Percentiles rank a stretch among this genome's conserved stretches.
Conservation (phyloP, 116 monocot genomes). For the Cymodocea nodosa region DNA sequence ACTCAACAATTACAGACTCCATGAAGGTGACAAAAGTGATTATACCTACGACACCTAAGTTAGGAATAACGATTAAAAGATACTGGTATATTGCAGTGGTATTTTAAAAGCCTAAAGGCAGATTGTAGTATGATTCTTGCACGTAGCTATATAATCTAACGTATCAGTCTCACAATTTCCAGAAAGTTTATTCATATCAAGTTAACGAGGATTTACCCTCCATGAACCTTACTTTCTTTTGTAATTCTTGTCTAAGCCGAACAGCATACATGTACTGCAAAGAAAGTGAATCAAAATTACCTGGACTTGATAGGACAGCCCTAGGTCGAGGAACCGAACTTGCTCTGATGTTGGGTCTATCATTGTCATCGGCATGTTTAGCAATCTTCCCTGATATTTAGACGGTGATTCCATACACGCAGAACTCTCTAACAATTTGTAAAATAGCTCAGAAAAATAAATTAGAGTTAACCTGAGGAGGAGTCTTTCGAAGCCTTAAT, state of each 20-base stretch:
- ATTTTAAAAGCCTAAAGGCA: too few relatives aligned
- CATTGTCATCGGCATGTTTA: not conserved
- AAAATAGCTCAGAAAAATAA: not conserved
- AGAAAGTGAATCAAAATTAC: not conserved
- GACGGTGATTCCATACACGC: not conserved
- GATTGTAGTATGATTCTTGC: too few relatives aligned
- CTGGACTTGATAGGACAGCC: constrained; percentile 5
- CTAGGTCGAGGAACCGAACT: constrained; percentile 4
- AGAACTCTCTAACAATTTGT: not conserved
- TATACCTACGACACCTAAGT: too few relatives aligned
- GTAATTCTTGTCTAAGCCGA: not conserved
- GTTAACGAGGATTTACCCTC: too few relatives aligned
- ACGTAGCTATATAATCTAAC: too few relatives aligned
- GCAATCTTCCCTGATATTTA: not conserved
- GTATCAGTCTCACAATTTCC: too few relatives aligned
- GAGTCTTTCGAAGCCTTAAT: not conserved
- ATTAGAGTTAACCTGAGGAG: not conserved
- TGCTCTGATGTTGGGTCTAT: not conserved
- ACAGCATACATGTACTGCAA: not conserved
- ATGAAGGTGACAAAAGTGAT: too few relatives aligned
- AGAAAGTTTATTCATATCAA: too few relatives aligned
- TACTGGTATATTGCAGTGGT: too few relatives aligned
- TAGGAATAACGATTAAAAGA: too few relatives aligned
- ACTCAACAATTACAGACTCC: too few relatives aligned
- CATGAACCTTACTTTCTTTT: too few relatives aligned